Evolutionary conservation across 768 basidiomycete species (phyloP), one percentile per base, ranked within the genome.

Genomic region (Pleurotus eryngii): DNA sequence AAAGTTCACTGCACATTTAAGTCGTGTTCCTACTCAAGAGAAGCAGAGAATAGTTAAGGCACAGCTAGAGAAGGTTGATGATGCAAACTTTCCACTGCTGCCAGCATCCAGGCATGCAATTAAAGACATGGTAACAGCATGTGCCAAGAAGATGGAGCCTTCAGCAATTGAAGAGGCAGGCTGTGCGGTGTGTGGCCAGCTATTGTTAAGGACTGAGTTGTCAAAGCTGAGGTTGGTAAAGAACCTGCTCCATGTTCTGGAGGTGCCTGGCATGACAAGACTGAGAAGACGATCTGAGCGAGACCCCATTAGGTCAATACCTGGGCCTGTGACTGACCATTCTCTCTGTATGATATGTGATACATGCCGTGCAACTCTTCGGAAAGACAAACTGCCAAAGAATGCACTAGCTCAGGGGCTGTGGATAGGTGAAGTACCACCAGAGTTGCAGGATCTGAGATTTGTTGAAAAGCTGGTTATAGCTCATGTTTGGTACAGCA

Each of bases 361-460:
- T 8, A 1, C 7, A 15, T 61, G 60, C 35, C 18, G 46, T 8
- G 24, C 11, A 4, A 14, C 26, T 26, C 5, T 61, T 11, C 37
- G 27, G 9, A 59, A 60, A 14, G 61, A 58, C 15, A 50, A 49
- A n/a, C 45, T 61, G 9, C 68, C 70, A 14, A 20, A 27, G 15
- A 20, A 53, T 40, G 59, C 72, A 11, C 48, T 76, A 7, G 71
- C 68, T 2, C 71, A 69, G 53, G 68, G 68, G 1, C 51, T 72
- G 1, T 76, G 74, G 73, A 5, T 76, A 5, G 75, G 75, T 8
- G 61, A 68, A n/a, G 64, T 73, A 0, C 75, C 72, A 2, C 4
- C 45, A 3, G 59, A 61, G 12, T 57, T 76, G 3, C 15, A 53
- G 12, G 45, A 47, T 9, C 51, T 76, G 1, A 66, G 40, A 1